Percentiles rank a stretch among this genome's conserved stretches.
Evolutionary conservation across 192 early-diverging fungal species (phyloP).

Genomic region (Backusella psychrophila): DNA sequence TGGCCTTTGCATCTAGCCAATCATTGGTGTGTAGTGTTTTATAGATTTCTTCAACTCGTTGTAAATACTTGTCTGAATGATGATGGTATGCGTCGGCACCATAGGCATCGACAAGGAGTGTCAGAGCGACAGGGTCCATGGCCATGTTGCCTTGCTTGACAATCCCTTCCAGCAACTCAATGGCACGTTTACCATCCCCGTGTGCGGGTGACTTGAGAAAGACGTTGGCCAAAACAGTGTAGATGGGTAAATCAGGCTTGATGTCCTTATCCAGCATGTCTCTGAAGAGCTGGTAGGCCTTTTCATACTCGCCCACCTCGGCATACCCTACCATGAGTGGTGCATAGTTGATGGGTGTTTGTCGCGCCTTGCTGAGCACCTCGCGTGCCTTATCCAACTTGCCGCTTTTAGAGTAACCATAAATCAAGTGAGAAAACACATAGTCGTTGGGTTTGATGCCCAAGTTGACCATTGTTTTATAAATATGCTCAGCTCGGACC

Average conservation of each 20-base stretch:
- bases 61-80: not conserved
- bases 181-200: not conserved
- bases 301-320: conserved; percentile 11
- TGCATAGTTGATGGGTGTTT: conserved; percentile 13
- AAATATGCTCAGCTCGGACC: conserved; percentile 3
- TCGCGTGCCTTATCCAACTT: conserved; percentile 17
- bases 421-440: conserved; percentile 24
- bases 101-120: conserved; percentile 11
- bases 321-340: conserved; percentile 21
- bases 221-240: conserved; percentile 21
- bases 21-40: not conserved
- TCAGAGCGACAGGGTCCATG: not conserved
- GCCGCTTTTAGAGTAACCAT: conserved; percentile 17
- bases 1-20: not conserved
- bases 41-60: not conserved
- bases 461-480: not conserved
- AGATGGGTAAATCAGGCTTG: conserved; percentile 12
- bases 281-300: conserved; percentile 10
- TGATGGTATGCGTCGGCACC: not conserved
- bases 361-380: conserved; percentile 3
- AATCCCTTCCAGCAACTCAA: not conserved
- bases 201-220: conserved; percentile 4
- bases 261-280: conserved; percentile 19
- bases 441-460: conserved; percentile 20
- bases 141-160: not conserved